phyloP scores from a whole-genome alignment of 495 filamentous ascomycete species.

The Copromyces sp. region DNA sequence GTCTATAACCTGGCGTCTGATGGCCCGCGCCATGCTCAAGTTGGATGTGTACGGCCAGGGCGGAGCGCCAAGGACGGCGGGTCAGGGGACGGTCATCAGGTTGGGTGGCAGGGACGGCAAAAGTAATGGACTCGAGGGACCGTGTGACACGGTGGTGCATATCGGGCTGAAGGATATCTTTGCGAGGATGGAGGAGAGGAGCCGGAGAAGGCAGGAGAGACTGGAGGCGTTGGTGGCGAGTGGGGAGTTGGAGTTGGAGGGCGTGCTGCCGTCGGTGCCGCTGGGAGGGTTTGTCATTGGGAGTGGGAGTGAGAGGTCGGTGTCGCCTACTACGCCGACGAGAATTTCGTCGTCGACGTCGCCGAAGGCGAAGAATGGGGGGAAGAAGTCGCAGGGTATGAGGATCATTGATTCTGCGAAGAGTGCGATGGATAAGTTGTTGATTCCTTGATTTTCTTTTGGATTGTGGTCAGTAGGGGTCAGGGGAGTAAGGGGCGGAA shows the following conservation, averaged over 20 bases:
- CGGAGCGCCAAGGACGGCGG: neutral
- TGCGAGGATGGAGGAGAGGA: conserved; percentile 37
- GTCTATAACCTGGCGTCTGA: conserved; percentile 38
- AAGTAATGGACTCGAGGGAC: neutral
- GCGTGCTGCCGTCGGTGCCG: neutral
- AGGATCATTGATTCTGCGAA: conserved; percentile 41
- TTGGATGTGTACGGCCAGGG: conserved; percentile 43
- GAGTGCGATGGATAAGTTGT: conserved; percentile 33
- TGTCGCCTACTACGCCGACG: neutral
- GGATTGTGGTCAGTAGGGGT: neutral
- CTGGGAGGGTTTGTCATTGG: neutral
- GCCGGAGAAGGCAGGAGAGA: conserved; percentile 27
- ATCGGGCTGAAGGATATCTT: conserved; percentile 43
- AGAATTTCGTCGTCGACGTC: neutral
- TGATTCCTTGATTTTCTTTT: conserved; percentile 30
- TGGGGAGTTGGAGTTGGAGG: conserved; percentile 11
- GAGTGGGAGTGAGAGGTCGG: neutral
- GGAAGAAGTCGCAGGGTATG: conserved; percentile 28
- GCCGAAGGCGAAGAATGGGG: conserved; percentile 1
- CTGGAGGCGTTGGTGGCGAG: conserved; percentile 26
- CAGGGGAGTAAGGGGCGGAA: neutral
- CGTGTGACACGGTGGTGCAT: conserved; percentile 2
- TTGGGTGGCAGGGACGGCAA: neutral
- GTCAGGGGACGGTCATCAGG: neutral
- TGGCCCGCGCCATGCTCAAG: conserved; percentile 39